These are phyloP conservation scores for Sclerotinia nivalis DNA, from an alignment of 2,329 filamentous ascomycete species.

Conservation along the genomic window DNA sequence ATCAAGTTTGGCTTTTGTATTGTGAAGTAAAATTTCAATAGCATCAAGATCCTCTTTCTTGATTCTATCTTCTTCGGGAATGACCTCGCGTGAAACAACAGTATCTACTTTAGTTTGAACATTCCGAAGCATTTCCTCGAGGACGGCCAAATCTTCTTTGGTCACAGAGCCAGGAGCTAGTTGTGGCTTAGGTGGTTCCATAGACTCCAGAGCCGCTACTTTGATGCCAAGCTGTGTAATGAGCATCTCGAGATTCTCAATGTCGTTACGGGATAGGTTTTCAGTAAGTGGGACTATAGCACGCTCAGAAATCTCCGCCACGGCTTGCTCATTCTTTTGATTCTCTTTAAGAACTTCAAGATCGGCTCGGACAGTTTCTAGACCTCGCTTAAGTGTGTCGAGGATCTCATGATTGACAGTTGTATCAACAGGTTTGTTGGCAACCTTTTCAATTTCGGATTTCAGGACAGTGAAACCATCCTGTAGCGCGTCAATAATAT, in stretches of 20 bases:
- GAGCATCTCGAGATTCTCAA: constrained; percentile 82
- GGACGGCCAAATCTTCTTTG: constrained; percentile 56
- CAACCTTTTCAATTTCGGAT: constrained; percentile 72
- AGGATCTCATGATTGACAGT: constrained; percentile 88
- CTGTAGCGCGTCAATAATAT: constrained; percentile 85
- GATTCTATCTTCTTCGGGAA: constrained; percentile 50
- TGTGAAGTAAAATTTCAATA: constrained; percentile 85
- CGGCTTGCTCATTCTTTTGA: constrained; percentile 46
- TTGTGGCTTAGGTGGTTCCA: constrained; percentile 48
- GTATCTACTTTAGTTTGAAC: constrained; percentile 61
- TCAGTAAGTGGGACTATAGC: constrained; percentile 52
- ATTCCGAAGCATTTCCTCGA: constrained; percentile 54
- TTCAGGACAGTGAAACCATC: constrained; percentile 81
- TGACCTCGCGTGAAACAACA: constrained; percentile 47
- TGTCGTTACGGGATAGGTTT: constrained; percentile 65
- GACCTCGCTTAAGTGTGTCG: constrained; percentile 79
- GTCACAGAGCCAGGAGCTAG: constrained; percentile 46
- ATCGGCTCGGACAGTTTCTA: constrained; percentile 73
- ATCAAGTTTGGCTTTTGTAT: constrained; percentile 85
- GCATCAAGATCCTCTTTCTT: constrained; percentile 84
- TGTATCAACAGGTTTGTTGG: constrained; percentile 78
- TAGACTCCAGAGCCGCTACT: constrained; percentile 72
- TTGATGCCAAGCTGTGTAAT: constrained; percentile 82
- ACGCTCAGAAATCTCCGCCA: constrained; percentile 53
- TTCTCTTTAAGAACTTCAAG: constrained; percentile 74